phyloP scores from a whole-genome alignment of 2,329 filamentous ascomycete species.

The Trichoderma harzianum region DNA sequence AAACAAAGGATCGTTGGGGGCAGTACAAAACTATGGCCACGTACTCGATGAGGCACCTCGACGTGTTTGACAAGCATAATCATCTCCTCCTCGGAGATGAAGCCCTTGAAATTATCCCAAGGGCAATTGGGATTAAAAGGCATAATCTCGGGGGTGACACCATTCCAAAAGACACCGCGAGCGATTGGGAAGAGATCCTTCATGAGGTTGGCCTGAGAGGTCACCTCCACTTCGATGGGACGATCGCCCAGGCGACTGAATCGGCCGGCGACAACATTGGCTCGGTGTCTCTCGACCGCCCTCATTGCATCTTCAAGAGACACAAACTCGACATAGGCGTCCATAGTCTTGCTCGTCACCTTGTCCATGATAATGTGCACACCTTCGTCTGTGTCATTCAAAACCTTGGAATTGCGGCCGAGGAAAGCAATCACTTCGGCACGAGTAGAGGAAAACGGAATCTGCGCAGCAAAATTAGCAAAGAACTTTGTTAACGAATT shows the following conservation, averaged over 20 bases:
- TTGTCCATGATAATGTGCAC: constrained; percentile 64
- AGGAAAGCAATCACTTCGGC: constrained; percentile 57
- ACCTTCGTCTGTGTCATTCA: constrained; percentile 53
- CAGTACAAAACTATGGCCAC: constrained; percentile 28
- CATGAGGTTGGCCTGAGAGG: constrained; percentile 57
- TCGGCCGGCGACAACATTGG: constrained; percentile 38
- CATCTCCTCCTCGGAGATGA: constrained; percentile 61
- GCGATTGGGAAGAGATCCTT: constrained; percentile 59
- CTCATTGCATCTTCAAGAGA: constrained; percentile 51
- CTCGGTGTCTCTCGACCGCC: constrained; percentile 48
- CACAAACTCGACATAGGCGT: constrained; percentile 58
- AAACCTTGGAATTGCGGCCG: constrained; percentile 53
- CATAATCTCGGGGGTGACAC: constrained; percentile 41
- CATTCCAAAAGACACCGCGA: constrained; percentile 54
- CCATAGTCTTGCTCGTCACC: constrained; percentile 59
- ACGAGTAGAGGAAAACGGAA: constrained; percentile 52
- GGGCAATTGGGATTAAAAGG: constrained; percentile 36
- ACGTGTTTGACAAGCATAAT: constrained; percentile 62
- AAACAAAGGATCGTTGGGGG: neutral
- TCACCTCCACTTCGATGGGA: constrained; percentile 54
- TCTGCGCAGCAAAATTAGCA: constrained; percentile 35
- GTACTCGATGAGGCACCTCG: constrained; percentile 59
- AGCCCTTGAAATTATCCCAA: constrained; percentile 56
- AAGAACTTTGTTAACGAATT: too few species aligned
- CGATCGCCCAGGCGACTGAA: constrained; percentile 54